These are phyloP conservation scores for Xylaria grammica DNA, from an alignment of 495 filamentous ascomycete species.

Conservation along the genomic window DNA sequence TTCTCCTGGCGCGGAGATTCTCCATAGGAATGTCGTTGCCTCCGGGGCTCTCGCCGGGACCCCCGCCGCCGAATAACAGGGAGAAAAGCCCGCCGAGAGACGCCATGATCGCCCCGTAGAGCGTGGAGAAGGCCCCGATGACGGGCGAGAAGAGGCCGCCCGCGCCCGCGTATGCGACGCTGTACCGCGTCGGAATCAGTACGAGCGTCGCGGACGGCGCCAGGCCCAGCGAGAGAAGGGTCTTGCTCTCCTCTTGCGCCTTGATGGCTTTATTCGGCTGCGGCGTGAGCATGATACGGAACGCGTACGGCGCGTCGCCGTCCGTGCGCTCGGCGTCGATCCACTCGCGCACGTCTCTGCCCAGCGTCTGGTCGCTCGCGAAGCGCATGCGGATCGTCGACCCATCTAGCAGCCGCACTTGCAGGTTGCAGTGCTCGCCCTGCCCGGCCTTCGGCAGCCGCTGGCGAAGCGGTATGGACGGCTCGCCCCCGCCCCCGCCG, in stretches of 20 bases:
- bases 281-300: slow-evolving; percentile 84
- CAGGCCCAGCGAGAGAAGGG: slow-evolving; percentile 69
- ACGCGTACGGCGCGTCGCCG: slow-evolving; percentile 67
- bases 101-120: slow-evolving; percentile 53
- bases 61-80: slow-evolving; percentile 39
- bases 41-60: slow-evolving; percentile 20
- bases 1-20: slow-evolving; percentile 23
- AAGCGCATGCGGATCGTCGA: slow-evolving; percentile 77
- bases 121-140: slow-evolving; percentile 57
- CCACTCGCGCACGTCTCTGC: slow-evolving; percentile 73
- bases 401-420: slow-evolving; percentile 86
- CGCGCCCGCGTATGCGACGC: slow-evolving; percentile 60
- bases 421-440: slow-evolving; percentile 64
- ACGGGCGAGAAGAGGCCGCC: slow-evolving; percentile 45
- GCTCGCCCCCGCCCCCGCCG: neutral
- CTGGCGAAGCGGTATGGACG: slow-evolving; percentile 15
- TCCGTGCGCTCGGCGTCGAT: slow-evolving; percentile 61
- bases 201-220: slow-evolving; percentile 82
- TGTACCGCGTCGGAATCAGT: slow-evolving; percentile 71
- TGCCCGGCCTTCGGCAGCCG: slow-evolving; percentile 20
- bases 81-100: slow-evolving; percentile 34
- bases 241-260: slow-evolving; percentile 72
- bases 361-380: slow-evolving; percentile 65
- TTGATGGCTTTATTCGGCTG: slow-evolving; percentile 74
- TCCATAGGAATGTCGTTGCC: slow-evolving; percentile 20